Percentiles rank a stretch among this genome's conserved stretches.
Conservation (phyloP, 768 basidiomycete genomes). For the Lepiota venenata region DNA sequence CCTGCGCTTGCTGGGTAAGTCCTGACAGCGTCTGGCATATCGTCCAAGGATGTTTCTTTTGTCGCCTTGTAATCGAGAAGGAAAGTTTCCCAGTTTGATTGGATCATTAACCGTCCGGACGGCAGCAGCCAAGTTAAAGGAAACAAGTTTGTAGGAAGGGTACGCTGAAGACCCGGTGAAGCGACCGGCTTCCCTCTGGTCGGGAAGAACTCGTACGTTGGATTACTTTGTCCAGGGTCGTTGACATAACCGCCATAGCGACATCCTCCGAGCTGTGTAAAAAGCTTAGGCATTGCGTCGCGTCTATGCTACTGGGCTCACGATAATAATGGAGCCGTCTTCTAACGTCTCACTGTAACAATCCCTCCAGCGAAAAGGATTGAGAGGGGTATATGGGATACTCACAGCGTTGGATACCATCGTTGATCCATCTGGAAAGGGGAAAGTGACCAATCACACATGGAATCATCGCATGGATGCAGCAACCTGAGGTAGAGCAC, state of each 20-base stretch:
- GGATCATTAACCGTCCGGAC: slow-evolving; percentile 56
- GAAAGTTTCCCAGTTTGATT: slow-evolving; percentile 58
- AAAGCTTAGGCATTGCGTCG: background rate
- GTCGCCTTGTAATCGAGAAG: slow-evolving; percentile 61
- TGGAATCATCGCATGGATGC: slow-evolving; percentile 56
- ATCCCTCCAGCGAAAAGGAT: background rate
- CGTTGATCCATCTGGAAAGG: slow-evolving; percentile 46
- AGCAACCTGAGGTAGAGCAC: slow-evolving; percentile 40
- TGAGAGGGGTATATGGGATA: background rate
- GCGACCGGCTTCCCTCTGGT: slow-evolving; percentile 45
- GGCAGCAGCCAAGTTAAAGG: slow-evolving; percentile 73
- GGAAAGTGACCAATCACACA: slow-evolving; percentile 52
- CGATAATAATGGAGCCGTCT: slow-evolving; percentile 60
- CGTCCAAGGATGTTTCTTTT: slow-evolving; percentile 51
- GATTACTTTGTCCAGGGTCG: slow-evolving; percentile 62
- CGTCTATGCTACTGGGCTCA: slow-evolving; percentile 23
- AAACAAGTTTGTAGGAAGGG: slow-evolving; percentile 73
- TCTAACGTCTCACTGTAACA: slow-evolving; percentile 52
- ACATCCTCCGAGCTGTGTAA: slow-evolving; percentile 51
- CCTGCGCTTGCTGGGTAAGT: slow-evolving; percentile 78
- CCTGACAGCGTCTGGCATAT: slow-evolving; percentile 63
- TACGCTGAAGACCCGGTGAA: slow-evolving; percentile 63
- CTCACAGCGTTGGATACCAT: slow-evolving; percentile 76
- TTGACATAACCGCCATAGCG: slow-evolving; percentile 70
- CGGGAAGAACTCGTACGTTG: slow-evolving; percentile 80